Percentiles rank a stretch among this genome's conserved stretches.
Conservation (phyloP, 352 stramenopile genomes). For the Phytophthora gonapodyides region DNA sequence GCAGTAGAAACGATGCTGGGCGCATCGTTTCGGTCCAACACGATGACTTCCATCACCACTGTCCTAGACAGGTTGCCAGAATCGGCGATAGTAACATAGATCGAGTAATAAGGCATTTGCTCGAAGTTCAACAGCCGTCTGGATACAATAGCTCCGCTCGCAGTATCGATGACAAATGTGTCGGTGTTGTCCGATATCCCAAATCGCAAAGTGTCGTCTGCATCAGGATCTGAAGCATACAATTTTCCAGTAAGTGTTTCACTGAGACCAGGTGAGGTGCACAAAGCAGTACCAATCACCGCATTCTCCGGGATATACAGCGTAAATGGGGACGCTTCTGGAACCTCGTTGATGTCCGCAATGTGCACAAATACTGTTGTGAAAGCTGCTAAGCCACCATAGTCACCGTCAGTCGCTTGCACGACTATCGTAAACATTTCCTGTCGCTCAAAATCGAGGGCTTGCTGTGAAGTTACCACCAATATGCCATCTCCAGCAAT, state of each 20-base stretch:
- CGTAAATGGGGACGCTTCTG: constrained; percentile 1
- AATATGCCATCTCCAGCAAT: constrained; percentile 41
- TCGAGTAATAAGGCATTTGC: constrained; percentile 8
- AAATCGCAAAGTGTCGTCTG: constrained; percentile 17
- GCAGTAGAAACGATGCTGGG: constrained; percentile 14
- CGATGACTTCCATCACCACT: constrained; percentile 14
- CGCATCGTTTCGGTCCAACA: constrained; percentile 36
- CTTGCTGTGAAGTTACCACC: constrained; percentile 32
- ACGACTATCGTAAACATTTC: constrained; percentile 25
- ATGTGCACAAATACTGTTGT: constrained; percentile 16
- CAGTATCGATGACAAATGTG: constrained; percentile 24
- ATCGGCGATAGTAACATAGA: constrained; percentile 20
- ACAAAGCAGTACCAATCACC: constrained; percentile 14
- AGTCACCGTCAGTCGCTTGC: constrained; percentile 18
- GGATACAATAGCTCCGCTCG: constrained; percentile 11
- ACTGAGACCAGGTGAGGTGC: constrained; percentile 11
- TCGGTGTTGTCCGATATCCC: constrained; percentile 10
- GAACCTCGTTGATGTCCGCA: constrained; percentile 24
- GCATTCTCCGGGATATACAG: constrained; percentile 34
- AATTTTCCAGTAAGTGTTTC: constrained; percentile 9
- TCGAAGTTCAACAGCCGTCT: constrained; percentile 29
- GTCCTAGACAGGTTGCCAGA: constrained; percentile 12
- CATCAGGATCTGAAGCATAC: constrained; percentile 27
- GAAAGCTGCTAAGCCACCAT: constrained; percentile 16
- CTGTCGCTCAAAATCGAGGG: constrained; percentile 54